Evolutionary conservation across 768 basidiomycete genomes (phyloP), one percentile per base, ranked within the genome.

Genomic region (Lentinus brumalis): DNA sequence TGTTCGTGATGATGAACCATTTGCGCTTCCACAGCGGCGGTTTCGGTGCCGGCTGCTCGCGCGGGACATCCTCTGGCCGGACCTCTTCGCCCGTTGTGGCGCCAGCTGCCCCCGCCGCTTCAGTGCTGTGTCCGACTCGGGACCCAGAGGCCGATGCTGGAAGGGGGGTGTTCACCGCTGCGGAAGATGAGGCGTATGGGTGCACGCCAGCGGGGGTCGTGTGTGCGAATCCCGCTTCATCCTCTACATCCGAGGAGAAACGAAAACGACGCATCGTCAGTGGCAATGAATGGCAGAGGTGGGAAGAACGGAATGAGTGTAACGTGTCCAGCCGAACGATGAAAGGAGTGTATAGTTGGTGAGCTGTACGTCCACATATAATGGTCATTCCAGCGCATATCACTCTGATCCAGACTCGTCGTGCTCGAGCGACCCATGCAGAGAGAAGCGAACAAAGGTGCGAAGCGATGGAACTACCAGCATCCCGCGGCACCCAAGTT

Each of bases 1-100:
- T 68, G 54, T 78, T 77, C 31, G 81, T 78, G 61, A 88, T 80
- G 60, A 89, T 85, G 76, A 89, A 88, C 78, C 80, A 83, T 44
- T 81, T 79, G 62, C 77, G 81, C 70, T 83, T 87, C 76, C 86
- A 88, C 57, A 88, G 79, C 14, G 84, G 85, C 32, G 68, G 57
- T 45, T 65, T 65, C 15, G 61, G 61, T n/a, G 62, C 21, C 3
- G 57, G 35, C 14, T 26, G 57, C 15, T 50, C 26, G 16, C 54
- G 57, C 2, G 62, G 62, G n/a, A 63, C 54, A 45, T 63, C 62
- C 40, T 63, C 62, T 11, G 62, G 57, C 6, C 39, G 53, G 8
- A 59, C 21, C 6, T 59, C 62, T 3, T 53, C 62, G 1, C 7
- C 51, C 0, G 29, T 40, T 6, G 39, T 15, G 14, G 53, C 52